phyloP scores from a whole-genome alignment of 352 stramenopile species.

The Halophytophthora batemanensis region DNA sequence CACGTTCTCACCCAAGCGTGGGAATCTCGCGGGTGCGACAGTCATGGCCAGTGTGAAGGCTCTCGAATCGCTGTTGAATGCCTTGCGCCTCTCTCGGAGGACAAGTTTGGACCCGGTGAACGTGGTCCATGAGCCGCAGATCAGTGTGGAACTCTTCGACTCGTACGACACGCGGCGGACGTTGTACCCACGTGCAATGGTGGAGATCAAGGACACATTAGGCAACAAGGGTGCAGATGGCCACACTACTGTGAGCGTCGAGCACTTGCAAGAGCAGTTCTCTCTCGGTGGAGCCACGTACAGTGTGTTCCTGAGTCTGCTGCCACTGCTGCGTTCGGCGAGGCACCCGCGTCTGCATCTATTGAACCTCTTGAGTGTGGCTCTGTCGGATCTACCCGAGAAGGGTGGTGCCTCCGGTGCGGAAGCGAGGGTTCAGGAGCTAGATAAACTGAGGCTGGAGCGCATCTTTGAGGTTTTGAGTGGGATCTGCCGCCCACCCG shows the following conservation, averaged over 20 bases:
- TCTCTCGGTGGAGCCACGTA: constrained; percentile 41
- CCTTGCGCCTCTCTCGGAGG: constrained; percentile 27
- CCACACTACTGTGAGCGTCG: neutral
- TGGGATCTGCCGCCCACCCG: constrained; percentile 26
- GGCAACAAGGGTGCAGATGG: neutral
- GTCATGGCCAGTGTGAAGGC: constrained; percentile 59
- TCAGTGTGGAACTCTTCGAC: constrained; percentile 20
- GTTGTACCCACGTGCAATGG: constrained; percentile 31
- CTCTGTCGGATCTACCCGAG: constrained; percentile 31
- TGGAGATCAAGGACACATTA: constrained; percentile 5
- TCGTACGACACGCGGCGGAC: constrained; percentile 27
- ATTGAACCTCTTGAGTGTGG: constrained; percentile 46
- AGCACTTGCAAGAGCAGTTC: constrained; percentile 19
- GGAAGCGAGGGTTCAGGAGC: constrained; percentile 5
- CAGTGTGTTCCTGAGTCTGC: constrained; percentile 38
- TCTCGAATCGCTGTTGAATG: constrained; percentile 55
- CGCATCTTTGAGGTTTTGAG: constrained; percentile 35
- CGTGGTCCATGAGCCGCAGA: constrained; percentile 26
- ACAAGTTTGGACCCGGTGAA: constrained; percentile 46
- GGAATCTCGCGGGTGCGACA: constrained; percentile 42
- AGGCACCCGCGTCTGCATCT: constrained; percentile 55
- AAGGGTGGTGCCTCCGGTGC: neutral
- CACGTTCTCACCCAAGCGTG: constrained; percentile 49
- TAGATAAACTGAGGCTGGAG: constrained; percentile 45
- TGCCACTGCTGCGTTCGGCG: constrained; percentile 46